A percentile compares a stretch with the other conserved stretches of the same genome.
phyloP scores from a whole-genome alignment of 352 stramenopile genomes.

The Peronospora tabacina region DNA sequence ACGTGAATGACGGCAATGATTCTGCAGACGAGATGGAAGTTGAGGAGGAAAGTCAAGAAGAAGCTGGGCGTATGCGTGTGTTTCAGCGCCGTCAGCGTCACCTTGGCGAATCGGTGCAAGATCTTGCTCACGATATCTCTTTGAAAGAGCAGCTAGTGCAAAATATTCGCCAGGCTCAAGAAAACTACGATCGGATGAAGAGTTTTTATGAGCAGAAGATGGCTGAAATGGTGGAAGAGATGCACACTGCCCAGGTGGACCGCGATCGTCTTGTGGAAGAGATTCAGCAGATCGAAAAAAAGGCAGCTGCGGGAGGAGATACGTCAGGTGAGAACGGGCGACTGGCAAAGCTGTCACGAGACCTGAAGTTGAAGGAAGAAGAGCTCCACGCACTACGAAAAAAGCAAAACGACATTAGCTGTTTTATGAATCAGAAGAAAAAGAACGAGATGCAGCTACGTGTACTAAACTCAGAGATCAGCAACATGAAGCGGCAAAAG shows the following conservation, averaged over 20 bases:
- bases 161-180: slow-evolving; percentile 66
- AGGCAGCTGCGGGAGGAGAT: slow-evolving; percentile 53
- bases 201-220: slow-evolving; percentile 83
- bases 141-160: slow-evolving; percentile 81
- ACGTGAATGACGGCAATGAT: slow-evolving; percentile 26
- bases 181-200: slow-evolving; percentile 80
- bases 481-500: slow-evolving; percentile 84
- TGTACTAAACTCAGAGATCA: slow-evolving; percentile 73
- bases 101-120: slow-evolving; percentile 70
- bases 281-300: slow-evolving; percentile 62
- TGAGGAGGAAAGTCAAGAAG: slow-evolving; percentile 46
- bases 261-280: slow-evolving; percentile 71
- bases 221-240: slow-evolving; percentile 72
- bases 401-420: slow-evolving; percentile 79
- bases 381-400: slow-evolving; percentile 64
- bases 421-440: slow-evolving; percentile 77
- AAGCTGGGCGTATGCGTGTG: slow-evolving; percentile 70
- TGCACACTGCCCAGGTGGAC: slow-evolving; percentile 48
- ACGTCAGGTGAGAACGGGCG: slow-evolving; percentile 40
- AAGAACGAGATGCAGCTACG: slow-evolving; percentile 84
- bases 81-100: slow-evolving; percentile 77
- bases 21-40: slow-evolving; percentile 33
- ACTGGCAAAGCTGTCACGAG: slow-evolving; percentile 56
- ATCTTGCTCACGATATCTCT: slow-evolving; percentile 76
- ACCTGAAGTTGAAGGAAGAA: slow-evolving; percentile 75